Base-by-base conservation (phyloP, 148 eudicot species). In the Rhododendron simsii region DNA sequence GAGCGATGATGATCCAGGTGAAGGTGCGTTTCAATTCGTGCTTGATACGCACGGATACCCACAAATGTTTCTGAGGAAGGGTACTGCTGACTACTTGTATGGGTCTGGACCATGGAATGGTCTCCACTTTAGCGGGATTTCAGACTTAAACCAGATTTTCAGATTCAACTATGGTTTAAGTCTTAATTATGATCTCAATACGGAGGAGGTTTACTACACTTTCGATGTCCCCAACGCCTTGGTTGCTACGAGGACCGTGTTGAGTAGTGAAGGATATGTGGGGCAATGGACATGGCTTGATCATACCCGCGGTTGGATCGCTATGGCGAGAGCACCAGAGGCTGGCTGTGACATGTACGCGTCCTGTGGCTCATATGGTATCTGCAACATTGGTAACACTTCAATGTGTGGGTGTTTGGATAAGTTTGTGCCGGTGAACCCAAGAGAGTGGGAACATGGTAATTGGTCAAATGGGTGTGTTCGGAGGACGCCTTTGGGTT, bases 381-480 rank as follows among this genome's bases (percentile, higher is more conserved):
- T 47, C 35, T 89, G 91, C 13, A 51, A 83, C 26, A 26, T 77
- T 50, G 28, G n/a, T 14, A 87, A 84, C 14, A 26, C 84, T 9
- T 77, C 78, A 3, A 23, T 37, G 10, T 90, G 92, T 69, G 80
- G 61, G 45, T 91, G 92, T 51, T 73, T 88, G 78, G 85, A 50
- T n/a, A 89, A 87, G 10, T 90, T 86, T 88, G 61, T 26, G 59
- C 92, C 92, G 0, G 85, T 69, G 45, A 51, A 37, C 14, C 77
- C 76, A 2, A 30, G 7, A 3, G 81, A 35, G 14, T 90, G 93
- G 93, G 85, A 81, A 65, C 71, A 9, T n/a, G n/a, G 91, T 89
- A 81, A 87, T 87, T 59, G 45, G 91, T 85, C 86, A 26, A 86
- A 81, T 76, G 92, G 93, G 41, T 92, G 92, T 87, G 83, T 80